Evolutionary conservation across 805 yeast species (phyloP).

Genomic region (Saccharomycopsis fermentans): DNA sequence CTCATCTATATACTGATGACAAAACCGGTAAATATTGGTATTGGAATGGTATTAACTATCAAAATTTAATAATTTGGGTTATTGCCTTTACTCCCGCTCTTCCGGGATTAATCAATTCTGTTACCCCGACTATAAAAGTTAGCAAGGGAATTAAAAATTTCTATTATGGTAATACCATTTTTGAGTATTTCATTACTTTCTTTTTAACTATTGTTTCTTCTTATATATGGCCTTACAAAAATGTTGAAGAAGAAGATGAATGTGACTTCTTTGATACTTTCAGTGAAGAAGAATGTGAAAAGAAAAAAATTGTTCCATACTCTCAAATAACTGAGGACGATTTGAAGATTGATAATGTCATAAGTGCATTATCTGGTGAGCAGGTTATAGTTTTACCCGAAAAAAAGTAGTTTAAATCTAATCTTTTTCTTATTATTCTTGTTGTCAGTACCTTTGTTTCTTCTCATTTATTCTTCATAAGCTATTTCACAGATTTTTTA

Average conservation of each 20-base stretch:
- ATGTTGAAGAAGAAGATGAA: conserved; percentile 29
- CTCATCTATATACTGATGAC: conserved; percentile 30
- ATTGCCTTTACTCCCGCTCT: conserved; percentile 37
- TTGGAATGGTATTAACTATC: conserved; percentile 34
- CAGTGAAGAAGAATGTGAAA: conserved; percentile 28
- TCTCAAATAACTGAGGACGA: conserved; percentile 7
- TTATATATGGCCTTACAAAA: conserved; percentile 29
- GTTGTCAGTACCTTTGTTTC: neutral
- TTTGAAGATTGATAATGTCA: neutral
- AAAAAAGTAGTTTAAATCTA: neutral
- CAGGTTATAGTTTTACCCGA: conserved; percentile 1
- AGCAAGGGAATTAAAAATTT: conserved; percentile 31
- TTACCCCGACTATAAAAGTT: conserved; percentile 23
- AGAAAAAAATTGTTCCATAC: conserved; percentile 26
- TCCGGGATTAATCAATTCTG: conserved; percentile 37
- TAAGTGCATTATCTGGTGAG: conserved; percentile 1
- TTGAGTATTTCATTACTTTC: conserved; percentile 32
- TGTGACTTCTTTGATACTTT: conserved; percentile 32
- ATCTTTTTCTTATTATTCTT: neutral
- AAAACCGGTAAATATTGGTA: conserved; percentile 30
- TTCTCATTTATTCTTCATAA: too few species aligned
- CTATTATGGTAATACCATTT: conserved; percentile 35
- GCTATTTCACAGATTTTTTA: too few species aligned
- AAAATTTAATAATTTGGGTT: conserved; percentile 31
- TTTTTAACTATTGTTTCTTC: conserved; percentile 28